These are phyloP conservation scores for Prunus campanulata DNA, from an alignment of 306 rosid species.

Conservation along the genomic window DNA sequence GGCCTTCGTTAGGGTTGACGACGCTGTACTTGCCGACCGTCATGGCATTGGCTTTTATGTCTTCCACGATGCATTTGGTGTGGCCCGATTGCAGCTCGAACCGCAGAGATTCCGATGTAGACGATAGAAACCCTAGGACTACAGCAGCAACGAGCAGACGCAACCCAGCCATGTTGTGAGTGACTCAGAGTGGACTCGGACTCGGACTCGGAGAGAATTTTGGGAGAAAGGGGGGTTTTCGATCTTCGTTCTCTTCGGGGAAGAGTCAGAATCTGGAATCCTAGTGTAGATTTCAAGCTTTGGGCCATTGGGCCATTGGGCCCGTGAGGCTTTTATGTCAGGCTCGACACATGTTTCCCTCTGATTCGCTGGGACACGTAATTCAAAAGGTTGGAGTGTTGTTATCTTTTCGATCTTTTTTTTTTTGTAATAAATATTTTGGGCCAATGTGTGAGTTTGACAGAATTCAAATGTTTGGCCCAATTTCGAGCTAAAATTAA, in stretches of 20 bases:
- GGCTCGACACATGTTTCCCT: neutral
- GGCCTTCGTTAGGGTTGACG: constrained; percentile 63
- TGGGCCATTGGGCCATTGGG: neutral
- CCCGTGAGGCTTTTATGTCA: neutral
- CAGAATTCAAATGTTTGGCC: neutral
- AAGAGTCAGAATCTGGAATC: neutral
- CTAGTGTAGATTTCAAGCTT: neutral
- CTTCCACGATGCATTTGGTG: constrained; percentile 92
- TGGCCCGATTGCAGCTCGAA: constrained; percentile 84
- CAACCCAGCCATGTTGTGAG: neutral
- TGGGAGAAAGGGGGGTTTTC: neutral
- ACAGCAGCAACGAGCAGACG: constrained; percentile 22
- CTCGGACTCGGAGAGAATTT: neutral
- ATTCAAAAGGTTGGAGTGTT: neutral
- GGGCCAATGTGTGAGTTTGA: neutral
- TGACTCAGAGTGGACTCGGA: neutral
- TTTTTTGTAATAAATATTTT: rapidly evolving
- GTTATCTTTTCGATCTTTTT: too few relatives aligned
- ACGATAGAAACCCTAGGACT: constrained; percentile 37
- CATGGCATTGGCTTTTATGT: constrained; percentile 78
- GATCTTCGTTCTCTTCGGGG: neutral
- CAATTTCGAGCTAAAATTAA: neutral
- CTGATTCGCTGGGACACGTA: neutral
- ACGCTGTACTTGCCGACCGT: constrained; percentile 78
- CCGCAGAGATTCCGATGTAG: constrained; percentile 60